Evolutionary conservation across 768 basidiomycete genomes (phyloP).

Genomic region (Lactifluus piperatus): DNA sequence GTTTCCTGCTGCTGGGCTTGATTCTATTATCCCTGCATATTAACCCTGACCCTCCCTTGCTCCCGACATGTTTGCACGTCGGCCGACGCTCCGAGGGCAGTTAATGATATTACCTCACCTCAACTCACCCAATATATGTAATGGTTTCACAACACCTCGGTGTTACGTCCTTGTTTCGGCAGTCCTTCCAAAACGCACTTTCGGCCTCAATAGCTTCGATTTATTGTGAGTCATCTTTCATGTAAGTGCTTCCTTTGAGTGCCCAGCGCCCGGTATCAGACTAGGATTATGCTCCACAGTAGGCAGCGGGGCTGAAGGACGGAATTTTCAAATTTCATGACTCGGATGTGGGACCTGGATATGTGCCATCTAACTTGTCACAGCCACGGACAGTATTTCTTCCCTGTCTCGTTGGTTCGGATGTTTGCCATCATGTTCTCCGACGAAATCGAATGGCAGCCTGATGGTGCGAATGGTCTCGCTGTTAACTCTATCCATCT

Average conservation of each 20-base stretch:
- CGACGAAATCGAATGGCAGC: background rate
- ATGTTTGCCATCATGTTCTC: background rate
- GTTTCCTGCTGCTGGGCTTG: background rate
- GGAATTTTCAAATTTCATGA: background rate
- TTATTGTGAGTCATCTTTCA: background rate
- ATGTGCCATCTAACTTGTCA: background rate
- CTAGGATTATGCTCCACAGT: background rate
- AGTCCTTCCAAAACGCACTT: background rate
- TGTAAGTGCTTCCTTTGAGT: background rate
- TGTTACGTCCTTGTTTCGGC: background rate
- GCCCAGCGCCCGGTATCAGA: background rate
- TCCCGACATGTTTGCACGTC: background rate
- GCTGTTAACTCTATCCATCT: background rate
- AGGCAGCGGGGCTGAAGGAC: background rate
- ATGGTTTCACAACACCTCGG: background rate
- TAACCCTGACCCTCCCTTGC: background rate
- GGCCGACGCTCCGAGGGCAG: background rate
- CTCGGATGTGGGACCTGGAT: background rate
- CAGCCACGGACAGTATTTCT: background rate
- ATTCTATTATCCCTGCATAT: background rate
- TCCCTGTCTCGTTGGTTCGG: background rate
- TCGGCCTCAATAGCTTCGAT: background rate
- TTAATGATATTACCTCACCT: background rate
- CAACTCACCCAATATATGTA: background rate
- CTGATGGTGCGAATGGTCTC: background rate